Evolutionary conservation across 352 stramenopile species (phyloP).

Genomic region (Phytophthora niederhauseri): DNA sequence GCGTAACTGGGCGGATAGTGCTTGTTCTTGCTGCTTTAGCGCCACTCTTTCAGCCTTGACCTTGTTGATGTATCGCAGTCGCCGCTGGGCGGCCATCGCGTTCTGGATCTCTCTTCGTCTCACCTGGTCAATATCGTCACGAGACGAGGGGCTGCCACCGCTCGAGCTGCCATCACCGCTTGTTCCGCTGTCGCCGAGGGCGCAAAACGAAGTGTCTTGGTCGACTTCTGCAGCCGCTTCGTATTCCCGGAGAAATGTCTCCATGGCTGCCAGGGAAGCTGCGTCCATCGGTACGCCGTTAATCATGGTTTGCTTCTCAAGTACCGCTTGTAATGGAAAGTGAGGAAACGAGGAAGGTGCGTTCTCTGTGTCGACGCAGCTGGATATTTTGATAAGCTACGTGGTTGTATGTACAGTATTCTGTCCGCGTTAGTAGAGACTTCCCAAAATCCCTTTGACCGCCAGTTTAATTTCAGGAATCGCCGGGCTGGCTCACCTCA

Average conservation of each 20-base stretch:
- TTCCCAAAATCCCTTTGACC: too few relatives aligned
- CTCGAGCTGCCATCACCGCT: background rate
- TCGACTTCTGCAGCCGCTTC: background rate
- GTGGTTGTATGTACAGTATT: background rate
- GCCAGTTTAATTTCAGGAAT: too few relatives aligned
- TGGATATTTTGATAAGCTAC: background rate
- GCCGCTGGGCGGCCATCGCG: background rate
- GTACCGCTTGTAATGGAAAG: background rate
- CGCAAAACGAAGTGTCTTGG: too few relatives aligned
- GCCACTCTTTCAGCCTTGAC: conserved; percentile 15
- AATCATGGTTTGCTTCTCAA: background rate
- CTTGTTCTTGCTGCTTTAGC: conserved; percentile 11
- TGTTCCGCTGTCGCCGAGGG: too few relatives aligned
- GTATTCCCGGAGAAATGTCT: conserved; percentile 3
- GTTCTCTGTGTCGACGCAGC: background rate
- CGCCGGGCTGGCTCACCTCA: too few relatives aligned
- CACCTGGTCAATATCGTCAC: background rate
- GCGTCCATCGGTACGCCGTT: background rate
- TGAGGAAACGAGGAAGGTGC: background rate
- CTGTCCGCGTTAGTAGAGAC: too few relatives aligned
- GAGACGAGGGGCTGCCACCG: background rate
- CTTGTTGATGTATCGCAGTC: conserved; percentile 12
- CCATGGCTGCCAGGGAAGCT: conserved; percentile 6
- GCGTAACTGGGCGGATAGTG: conserved; percentile 6
- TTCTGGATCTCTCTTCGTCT: background rate